phyloP scores from a whole-genome alignment of 345 rosid species.

The Salix caprea region DNA sequence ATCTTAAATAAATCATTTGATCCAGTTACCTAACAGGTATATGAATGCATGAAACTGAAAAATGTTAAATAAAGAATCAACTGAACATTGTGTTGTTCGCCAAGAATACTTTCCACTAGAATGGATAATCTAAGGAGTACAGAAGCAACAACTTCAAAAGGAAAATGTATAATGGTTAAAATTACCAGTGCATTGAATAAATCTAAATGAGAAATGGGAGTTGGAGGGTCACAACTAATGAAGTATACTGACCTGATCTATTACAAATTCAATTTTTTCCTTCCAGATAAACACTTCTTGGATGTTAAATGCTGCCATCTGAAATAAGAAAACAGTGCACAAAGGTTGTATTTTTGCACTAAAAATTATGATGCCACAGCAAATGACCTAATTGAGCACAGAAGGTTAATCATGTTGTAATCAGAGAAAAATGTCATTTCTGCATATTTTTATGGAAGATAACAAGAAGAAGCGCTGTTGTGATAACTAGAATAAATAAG shows the following conservation, averaged over 20 bases:
- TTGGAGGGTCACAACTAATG: neutral
- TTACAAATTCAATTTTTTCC: slow-evolving; percentile 82
- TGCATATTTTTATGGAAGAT: neutral
- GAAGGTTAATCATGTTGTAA: neutral
- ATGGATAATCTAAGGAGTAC: neutral
- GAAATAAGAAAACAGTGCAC: neutral
- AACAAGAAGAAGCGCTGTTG: neutral
- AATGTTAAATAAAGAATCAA: neutral
- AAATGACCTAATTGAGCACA: neutral
- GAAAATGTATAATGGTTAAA: neutral
- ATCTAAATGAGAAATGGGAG: neutral
- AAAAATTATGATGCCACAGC: neutral
- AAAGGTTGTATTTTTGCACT: neutral
- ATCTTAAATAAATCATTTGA: slow-evolving; percentile 14
- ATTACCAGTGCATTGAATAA: neutral
- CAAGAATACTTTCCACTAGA: neutral
- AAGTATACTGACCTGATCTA: slow-evolving; percentile 73
- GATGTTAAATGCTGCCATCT: slow-evolving; percentile 99
- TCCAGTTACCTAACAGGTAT: neutral
- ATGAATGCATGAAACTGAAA: neutral
- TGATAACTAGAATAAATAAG: neutral
- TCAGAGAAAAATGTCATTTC: neutral
- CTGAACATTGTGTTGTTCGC: neutral
- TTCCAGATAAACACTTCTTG: slow-evolving; percentile 92
- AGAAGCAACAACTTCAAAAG: neutral